Conservation (phyloP, 1,284 basidiomycete genomes). For the Tylopilus microsporus region DNA sequence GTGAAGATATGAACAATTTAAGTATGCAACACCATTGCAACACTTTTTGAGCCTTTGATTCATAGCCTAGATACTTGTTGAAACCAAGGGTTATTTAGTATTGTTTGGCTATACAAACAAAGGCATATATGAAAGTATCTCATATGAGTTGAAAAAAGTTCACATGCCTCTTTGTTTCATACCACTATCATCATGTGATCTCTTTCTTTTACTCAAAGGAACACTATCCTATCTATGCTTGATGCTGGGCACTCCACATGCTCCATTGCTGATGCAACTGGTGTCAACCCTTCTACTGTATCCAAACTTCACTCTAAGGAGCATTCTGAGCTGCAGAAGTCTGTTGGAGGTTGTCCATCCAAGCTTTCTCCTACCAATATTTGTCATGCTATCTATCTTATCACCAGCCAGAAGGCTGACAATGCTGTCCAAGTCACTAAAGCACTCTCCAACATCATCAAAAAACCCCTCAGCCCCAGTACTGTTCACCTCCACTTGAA, state of each 20-base stretch:
- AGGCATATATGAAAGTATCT: background rate
- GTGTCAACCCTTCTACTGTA: background rate
- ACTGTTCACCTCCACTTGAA: background rate
- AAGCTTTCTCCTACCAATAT: background rate
- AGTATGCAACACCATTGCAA: no score
- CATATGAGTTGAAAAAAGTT: conserved; percentile 2
- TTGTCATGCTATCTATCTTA: background rate
- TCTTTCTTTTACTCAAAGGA: background rate
- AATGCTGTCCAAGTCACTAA: background rate
- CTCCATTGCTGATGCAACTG: background rate
- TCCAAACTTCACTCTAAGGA: background rate
- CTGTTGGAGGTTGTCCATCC: background rate
- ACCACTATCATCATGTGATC: background rate
- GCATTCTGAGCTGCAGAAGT: background rate
- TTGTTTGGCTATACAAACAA: background rate
- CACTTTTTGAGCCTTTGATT: background rate
- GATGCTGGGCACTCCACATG: background rate
- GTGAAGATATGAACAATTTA: no score
- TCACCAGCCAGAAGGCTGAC: background rate
- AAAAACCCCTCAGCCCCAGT: background rate
- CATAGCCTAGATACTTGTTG: background rate
- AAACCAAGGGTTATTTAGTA: background rate
- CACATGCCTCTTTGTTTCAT: background rate
- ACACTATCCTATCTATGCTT: background rate
- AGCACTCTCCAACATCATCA: background rate